Base-by-base conservation (phyloP, 768 basidiomycete genomes). In the Chalciporus sphaerocephalus region DNA sequence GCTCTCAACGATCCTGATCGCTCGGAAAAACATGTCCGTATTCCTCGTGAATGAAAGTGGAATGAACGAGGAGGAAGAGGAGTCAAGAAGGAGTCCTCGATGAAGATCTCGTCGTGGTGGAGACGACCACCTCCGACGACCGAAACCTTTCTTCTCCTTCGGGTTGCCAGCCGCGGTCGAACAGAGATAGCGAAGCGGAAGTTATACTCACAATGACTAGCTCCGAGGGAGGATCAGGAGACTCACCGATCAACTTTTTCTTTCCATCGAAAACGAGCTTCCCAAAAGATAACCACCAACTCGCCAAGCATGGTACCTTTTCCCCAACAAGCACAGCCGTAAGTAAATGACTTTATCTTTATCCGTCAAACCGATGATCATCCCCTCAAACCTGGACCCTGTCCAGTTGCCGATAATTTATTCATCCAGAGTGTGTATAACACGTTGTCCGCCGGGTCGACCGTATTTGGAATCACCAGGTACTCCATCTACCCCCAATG, bases 21-120 rank as follows among this genome's bases (percentile, higher is more conserved):
- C 30, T 32, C 30, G 30, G 41, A 20, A 20, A 21, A 54, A 42
- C 23, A 50, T 42, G 5, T 57, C 56, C 56, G 52, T 23, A 41
- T 50, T 54, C 42, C 42, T 55, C 56, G 56, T 28, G 16, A 28
- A 32, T 28, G 27, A 28, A 38, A 13, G 30, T n/a, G 15, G 30
- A 6, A 32, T 32, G 30, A 32, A 32, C 15, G 15, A 13, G 27
- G 27, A 27, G 27, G 27, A 27, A 32, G 30, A 32, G 6, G 15
- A 15, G 15, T 15, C 5, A n/a, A n/a, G n/a, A 30, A 5, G 28
- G 15, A n/a, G 24, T 25, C 30, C 8, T n/a, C 30, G 30, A 32
- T 13, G 15, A n/a, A n/a, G 30, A n/a, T 32, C n/a, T n/a, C n/a
- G 30, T 15, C 6, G 30, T 32, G 30, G 30, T n/a, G 30, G 30